Evolutionary conservation across 2,329 filamentous ascomycete species (phyloP).

Genomic region (Hypoxylon sp.): DNA sequence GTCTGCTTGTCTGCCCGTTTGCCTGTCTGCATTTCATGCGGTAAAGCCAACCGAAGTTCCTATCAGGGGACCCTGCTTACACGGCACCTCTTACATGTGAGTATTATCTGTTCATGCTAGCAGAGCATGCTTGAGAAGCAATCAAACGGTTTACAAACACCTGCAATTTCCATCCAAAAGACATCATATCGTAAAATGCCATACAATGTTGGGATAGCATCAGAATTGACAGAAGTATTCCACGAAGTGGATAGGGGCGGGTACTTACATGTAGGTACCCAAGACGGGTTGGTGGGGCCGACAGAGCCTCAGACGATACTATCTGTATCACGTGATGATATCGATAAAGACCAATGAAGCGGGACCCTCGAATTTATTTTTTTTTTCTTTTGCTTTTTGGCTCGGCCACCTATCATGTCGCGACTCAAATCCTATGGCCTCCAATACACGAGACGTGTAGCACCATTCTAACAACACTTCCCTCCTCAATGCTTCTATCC

Average conservation of each 20-base stretch:
- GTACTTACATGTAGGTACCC: conserved; percentile 26
- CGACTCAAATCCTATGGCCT: background rate
- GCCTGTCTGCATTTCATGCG: too few relatives aligned
- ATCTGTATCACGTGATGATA: conserved; percentile 28
- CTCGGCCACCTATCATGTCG: background rate
- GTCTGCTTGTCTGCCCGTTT: too few relatives aligned
- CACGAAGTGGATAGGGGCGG: background rate
- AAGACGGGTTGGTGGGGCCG: conserved; percentile 8
- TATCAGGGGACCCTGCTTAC: too few relatives aligned
- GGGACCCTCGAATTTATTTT: conserved; percentile 11
- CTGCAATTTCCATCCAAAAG: too few relatives aligned
- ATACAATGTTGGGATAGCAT: too few relatives aligned
- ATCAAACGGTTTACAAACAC: too few relatives aligned
- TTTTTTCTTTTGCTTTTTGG: conserved; percentile 14
- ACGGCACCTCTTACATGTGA: too few relatives aligned
- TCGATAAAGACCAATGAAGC: conserved; percentile 13
- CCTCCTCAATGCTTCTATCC: background rate
- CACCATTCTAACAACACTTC: background rate
- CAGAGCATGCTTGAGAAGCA: too few relatives aligned
- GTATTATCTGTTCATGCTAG: too few relatives aligned
- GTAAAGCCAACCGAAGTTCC: too few relatives aligned
- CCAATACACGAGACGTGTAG: background rate
- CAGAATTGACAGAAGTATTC: too few relatives aligned
- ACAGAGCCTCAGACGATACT: background rate
- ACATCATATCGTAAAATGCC: too few relatives aligned